phyloP scores from a whole-genome alignment of 2,329 filamentous ascomycete species.

The Penicillium decumbens region DNA sequence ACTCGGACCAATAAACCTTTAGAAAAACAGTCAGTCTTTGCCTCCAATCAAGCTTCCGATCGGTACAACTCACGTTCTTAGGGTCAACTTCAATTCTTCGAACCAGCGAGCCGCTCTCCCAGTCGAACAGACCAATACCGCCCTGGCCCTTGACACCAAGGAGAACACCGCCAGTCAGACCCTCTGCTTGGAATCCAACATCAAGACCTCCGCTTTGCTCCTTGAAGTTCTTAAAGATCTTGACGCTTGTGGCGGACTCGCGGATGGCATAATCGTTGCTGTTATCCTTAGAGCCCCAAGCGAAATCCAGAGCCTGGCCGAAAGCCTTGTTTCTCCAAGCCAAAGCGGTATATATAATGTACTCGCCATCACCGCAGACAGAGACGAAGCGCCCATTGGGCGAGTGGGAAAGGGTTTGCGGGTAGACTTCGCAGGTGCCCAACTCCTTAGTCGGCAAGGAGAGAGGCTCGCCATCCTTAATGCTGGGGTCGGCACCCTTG shows the following conservation, averaged over 20 bases:
- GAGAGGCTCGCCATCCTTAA: constrained; percentile 88
- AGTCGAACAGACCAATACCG: constrained; percentile 94
- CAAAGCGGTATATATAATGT: constrained; percentile 96
- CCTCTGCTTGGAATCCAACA: constrained; percentile 92
- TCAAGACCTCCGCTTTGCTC: constrained; percentile 85
- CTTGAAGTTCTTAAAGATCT: constrained; percentile 96
- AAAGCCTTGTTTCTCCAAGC: constrained; percentile 98
- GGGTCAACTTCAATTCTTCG: constrained; percentile 82
- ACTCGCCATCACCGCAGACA: constrained; percentile 93
- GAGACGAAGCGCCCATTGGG: constrained; percentile 88
- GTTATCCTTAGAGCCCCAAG: constrained; percentile 94
- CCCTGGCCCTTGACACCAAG: constrained; percentile 93
- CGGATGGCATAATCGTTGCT: constrained; percentile 98
- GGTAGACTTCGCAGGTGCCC: constrained; percentile 93
- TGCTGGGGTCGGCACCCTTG: constrained; percentile 75
- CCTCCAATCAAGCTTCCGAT: neutral
- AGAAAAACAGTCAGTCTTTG: constrained; percentile 14
- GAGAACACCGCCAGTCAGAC: constrained; percentile 79
- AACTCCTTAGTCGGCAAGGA: constrained; percentile 87
- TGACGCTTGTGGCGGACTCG: constrained; percentile 88
- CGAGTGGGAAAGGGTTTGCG: constrained; percentile 90
- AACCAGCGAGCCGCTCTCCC: constrained; percentile 82
- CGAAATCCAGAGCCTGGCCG: constrained; percentile 90
- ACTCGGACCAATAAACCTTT: constrained; percentile 94
- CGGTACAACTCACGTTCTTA: constrained; percentile 47